These are phyloP conservation scores for Vanderwaltozyma polyspora DNA, from an alignment of 805 yeast species.

Conservation along the genomic window DNA sequence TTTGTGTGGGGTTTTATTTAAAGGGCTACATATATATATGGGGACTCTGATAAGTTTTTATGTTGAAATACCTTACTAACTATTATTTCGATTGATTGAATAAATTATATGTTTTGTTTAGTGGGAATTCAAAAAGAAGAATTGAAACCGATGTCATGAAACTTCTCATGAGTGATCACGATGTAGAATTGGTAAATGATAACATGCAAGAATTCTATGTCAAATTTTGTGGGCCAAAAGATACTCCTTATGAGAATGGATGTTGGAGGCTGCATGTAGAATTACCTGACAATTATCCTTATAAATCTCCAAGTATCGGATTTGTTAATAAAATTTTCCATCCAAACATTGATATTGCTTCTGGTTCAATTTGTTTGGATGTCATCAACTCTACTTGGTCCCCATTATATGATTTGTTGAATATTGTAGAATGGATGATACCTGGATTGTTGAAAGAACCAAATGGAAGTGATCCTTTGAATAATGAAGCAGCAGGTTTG, in stretches of 20 bases:
- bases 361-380: conserved; percentile 89
- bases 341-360: conserved; percentile 86
- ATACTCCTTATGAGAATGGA: conserved; percentile 83
- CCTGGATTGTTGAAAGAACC: conserved; percentile 90
- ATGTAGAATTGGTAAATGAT: conserved; percentile 73
- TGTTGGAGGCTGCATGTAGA: conserved; percentile 87
- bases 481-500: conserved; percentile 77
- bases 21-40: neutral
- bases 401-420: conserved; percentile 87
- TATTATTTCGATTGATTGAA: too few species aligned
- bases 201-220: conserved; percentile 80
- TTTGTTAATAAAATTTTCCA: conserved; percentile 85
- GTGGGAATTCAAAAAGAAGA: conserved; percentile 28
- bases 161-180: conserved; percentile 83
- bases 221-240: conserved; percentile 74
- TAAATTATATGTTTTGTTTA: neutral
- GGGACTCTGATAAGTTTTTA: neutral
- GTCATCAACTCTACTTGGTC: conserved; percentile 98
- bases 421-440: conserved; percentile 83
- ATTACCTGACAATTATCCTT: conserved; percentile 90
- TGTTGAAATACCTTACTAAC: too few species aligned
- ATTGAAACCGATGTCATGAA: conserved; percentile 96
- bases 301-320: conserved; percentile 91
- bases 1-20: too few species aligned
- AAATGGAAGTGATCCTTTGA: conserved; percentile 87